These are phyloP conservation scores for Thecaphora thlaspeos DNA, from an alignment of 1,284 basidiomycete genomes.

Conservation along the genomic window DNA sequence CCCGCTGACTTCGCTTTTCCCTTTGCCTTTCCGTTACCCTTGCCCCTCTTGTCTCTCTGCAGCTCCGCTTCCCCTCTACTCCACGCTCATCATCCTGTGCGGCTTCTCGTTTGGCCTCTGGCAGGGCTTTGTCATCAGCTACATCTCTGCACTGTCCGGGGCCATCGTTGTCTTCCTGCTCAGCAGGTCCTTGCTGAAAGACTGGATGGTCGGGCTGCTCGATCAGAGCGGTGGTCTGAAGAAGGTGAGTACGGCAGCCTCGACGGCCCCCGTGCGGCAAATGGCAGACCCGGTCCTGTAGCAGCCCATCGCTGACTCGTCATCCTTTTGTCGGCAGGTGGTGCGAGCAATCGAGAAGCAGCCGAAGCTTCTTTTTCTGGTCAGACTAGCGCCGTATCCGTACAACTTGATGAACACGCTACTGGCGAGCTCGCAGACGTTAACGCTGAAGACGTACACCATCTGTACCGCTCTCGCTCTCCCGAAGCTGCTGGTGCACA, in stretches of 20 bases:
- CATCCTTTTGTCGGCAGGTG: too few species aligned
- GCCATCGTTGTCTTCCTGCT: slow-evolving; percentile 75
- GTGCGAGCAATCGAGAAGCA: slow-evolving; percentile 82
- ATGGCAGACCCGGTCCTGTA: too few species aligned
- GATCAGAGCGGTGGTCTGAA: slow-evolving; percentile 60
- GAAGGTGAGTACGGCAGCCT: slow-evolving; percentile 16
- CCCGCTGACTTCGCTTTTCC: neutral
- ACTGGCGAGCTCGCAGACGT: slow-evolving; percentile 78
- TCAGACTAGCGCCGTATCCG: slow-evolving; percentile 68
- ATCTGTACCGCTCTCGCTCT: slow-evolving; percentile 77
- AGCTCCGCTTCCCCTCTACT: slow-evolving; percentile 82
- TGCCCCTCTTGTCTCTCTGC: slow-evolving; percentile 49
- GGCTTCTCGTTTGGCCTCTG: slow-evolving; percentile 81
- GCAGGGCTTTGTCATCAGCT: slow-evolving; percentile 77
- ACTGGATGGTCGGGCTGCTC: slow-evolving; percentile 71
- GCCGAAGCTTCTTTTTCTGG: slow-evolving; percentile 78
- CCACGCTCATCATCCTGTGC: slow-evolving; percentile 79
- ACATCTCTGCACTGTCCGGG: slow-evolving; percentile 76
- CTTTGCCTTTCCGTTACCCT: neutral
- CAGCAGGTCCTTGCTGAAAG: slow-evolving; percentile 71
- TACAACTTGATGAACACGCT: slow-evolving; percentile 85
- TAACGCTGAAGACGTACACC: slow-evolving; percentile 74
- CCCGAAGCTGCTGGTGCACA: slow-evolving; percentile 82
- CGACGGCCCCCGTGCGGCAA: too few species aligned
- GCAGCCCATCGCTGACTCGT: too few species aligned